Conservation (phyloP, 495 filamentous ascomycete species). For the Penicillium cataractarum region DNA sequence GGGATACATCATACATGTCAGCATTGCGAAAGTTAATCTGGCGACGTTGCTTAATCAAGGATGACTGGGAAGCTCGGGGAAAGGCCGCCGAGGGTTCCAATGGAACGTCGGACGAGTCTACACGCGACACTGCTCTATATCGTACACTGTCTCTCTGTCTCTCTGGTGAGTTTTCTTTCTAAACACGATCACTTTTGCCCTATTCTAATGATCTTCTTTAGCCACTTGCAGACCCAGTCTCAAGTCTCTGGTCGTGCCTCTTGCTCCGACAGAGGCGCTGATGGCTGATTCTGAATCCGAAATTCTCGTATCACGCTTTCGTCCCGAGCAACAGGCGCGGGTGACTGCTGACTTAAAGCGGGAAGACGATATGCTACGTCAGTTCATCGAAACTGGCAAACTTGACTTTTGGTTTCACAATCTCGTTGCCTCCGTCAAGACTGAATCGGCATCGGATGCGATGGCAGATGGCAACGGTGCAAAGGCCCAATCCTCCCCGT, state of each 20-base stretch:
- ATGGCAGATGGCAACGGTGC: background rate
- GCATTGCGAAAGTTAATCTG: slow-evolving; percentile 73
- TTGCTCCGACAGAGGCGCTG: slow-evolving; percentile 53
- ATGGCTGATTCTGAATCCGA: slow-evolving; percentile 54
- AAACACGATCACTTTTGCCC: background rate
- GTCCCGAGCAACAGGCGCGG: slow-evolving; percentile 51
- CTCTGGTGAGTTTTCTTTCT: slow-evolving; percentile 31
- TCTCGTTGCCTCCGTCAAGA: slow-evolving; percentile 37
- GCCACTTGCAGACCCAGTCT: slow-evolving; percentile 20
- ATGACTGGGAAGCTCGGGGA: slow-evolving; percentile 69
- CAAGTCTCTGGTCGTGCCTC: slow-evolving; percentile 41
- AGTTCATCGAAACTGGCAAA: slow-evolving; percentile 59
- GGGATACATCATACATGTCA: slow-evolving; percentile 53
- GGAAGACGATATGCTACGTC: slow-evolving; percentile 56
- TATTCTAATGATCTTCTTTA: slow-evolving; percentile 14
- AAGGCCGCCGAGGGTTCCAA: slow-evolving; percentile 35
- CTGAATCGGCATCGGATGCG: slow-evolving; percentile 2
- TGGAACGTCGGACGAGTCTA: slow-evolving; percentile 25
- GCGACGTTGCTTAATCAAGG: slow-evolving; percentile 77
- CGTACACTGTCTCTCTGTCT: slow-evolving; percentile 37
- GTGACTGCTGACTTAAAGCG: slow-evolving; percentile 54
- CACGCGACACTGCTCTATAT: slow-evolving; percentile 37
- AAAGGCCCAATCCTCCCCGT: background rate
- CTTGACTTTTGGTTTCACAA: slow-evolving; percentile 64
- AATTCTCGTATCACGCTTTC: slow-evolving; percentile 57